Base-by-base conservation (phyloP, 2,329 filamentous ascomycete species). In the Fusarium sp. region DNA sequence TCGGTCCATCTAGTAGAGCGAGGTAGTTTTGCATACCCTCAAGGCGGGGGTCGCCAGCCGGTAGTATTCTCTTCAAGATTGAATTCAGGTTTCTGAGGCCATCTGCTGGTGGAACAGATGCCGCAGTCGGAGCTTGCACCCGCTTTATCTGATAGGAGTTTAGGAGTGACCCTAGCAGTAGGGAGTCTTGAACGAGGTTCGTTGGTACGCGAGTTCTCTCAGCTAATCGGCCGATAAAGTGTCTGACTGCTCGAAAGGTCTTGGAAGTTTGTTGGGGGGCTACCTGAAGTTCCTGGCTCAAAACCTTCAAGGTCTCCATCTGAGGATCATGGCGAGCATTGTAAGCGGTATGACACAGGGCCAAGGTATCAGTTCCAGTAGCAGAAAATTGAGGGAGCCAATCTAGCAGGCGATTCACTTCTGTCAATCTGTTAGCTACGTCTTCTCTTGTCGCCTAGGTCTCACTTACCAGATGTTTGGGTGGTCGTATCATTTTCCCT, bases 141-240 rank as follows among this genome's bases (percentile, higher is more conserved):
- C 41, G 55, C 9, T 59, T 58, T 29, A 81, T 74, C 4, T 72
- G 39, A 52, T 70, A 79, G 11, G 67, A 57, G 21, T 77, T 70
- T 1, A 85, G 70, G 2, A 84, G 38, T 3, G 75, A 53, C 3
- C 63, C 61, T 10, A 85, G 35, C 13, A 63, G 59, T 5, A 46
- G 47, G 4, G 76, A 71, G 50, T 80, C 77, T 9, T 76, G 66
- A 3, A 85, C 48, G 1, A 87, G 75, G 11, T 79, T 65, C 6
- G 77, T 75, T 1, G 78, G 73, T 2, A 80, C 79, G 12, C 82
- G 78, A 4, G 83, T 71, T 52, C 82, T 81, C 23, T 82, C 73
- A n/a, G 80, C 80, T 3, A 87, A 69, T 2, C 84, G 77, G 4
- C 84, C 83, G 10, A 87, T 70, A 33, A 77, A 76, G 67, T 86